Evolutionary conservation across 1,284 basidiomycete genomes (phyloP), one percentile per base, ranked within the genome.

Genomic region (Sporisorium graminicola): DNA sequence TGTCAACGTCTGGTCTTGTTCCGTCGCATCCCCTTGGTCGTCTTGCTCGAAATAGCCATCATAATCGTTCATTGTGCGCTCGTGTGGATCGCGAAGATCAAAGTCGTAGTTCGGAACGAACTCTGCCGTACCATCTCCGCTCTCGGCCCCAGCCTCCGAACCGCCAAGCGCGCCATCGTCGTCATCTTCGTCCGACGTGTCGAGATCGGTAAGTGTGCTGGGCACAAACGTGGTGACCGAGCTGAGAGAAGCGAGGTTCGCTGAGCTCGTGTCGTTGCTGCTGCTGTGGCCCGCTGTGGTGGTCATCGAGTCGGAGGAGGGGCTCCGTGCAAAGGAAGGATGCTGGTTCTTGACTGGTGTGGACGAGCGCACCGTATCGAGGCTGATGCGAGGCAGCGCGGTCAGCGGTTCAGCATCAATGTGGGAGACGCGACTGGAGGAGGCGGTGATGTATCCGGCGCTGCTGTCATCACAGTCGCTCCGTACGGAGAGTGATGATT

Each of bases 211-310:
- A 20, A 63, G 12, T 26, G 56, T 56, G 29, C 52, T 63, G 1
- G 74, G 74, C 8, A 76, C 65, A 26, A 76, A 76, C 3, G 74
- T 68, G 10, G 74, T 76, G 7, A 76, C 64, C 24, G 67, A 72
- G 43, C 65, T 64, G 16, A 73, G 64, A 4, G 59, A 59, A 0
- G 69, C 40, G 9, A 72, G 24, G 6, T 58, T 47, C 3, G 49
- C 58, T 1, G 16, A 43, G 18, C 51, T 49, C 12, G 49, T 49
- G 8, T 58, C 43, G 33, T 56, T 56, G 58, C 54, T 61, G 33
- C 52, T 53, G 14, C 18, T 40, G 13, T 26, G 14, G 16, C 37
- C 68, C 0, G 6, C 18, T 10, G 43, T 43, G 1, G 42, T 46
- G 5, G 49, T 46, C 16, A 72, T 33, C 16, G 69, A 72, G 13